Conservation (phyloP, 495 filamentous ascomycete genomes). For the Penicillium silybi region DNA sequence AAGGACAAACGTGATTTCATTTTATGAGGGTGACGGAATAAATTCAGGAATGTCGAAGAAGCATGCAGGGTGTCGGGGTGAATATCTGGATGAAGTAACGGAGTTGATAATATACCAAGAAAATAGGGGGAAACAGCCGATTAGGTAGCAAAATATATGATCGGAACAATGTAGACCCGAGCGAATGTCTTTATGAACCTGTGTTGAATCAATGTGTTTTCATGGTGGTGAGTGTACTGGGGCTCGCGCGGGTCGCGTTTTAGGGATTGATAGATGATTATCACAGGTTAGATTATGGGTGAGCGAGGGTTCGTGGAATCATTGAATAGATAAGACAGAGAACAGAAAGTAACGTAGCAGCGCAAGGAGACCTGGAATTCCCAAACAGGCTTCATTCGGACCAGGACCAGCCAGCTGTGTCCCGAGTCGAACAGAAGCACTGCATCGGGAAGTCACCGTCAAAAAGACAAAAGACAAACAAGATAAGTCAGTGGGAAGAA, state of each 20-base stretch:
- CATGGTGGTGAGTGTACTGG: neutral
- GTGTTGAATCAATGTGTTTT: neutral
- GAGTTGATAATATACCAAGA: too few relatives aligned
- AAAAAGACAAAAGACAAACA: neutral
- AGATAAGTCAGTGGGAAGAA: neutral
- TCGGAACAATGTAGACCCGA: too few relatives aligned
- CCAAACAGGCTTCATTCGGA: too few relatives aligned
- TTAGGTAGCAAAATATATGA: too few relatives aligned
- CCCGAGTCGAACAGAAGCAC: neutral
- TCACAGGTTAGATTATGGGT: neutral
- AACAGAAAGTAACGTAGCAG: neutral
- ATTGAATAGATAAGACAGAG: neutral
- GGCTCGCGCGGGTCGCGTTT: neutral
- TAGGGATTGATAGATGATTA: too few relatives aligned
- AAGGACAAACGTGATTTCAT: too few relatives aligned
- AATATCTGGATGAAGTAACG: too few relatives aligned
- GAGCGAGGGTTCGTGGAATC: neutral
- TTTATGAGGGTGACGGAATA: too few relatives aligned
- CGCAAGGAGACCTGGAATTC: neutral
- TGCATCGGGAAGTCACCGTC: neutral
- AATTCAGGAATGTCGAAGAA: too few relatives aligned
- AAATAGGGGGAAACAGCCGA: too few relatives aligned
- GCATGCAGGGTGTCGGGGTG: too few relatives aligned
- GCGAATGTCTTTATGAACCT: too few relatives aligned
- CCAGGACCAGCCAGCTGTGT: neutral